Evolutionary conservation across 768 basidiomycete genomes (phyloP), one percentile per base, ranked within the genome.

Genomic region (Tubosaeta brunneosetosa): DNA sequence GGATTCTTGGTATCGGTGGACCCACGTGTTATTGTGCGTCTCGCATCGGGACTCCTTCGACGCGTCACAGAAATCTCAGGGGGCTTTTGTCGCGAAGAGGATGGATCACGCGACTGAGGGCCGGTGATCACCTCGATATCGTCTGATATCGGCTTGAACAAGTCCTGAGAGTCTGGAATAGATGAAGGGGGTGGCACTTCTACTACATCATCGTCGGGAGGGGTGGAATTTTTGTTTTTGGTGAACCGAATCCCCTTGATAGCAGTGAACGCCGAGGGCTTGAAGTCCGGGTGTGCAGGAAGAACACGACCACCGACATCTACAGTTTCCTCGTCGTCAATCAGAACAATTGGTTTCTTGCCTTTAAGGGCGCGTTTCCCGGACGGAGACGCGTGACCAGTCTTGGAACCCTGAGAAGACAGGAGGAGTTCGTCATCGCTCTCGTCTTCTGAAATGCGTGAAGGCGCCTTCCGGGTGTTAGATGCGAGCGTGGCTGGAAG

Each of bases 191-290:
- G 55, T 12, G 68, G 62, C 6, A 12, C 25, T 4, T 63, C 60
- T 22, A 25, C 11, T 1, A 26, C 6, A 13, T 29, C 8, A 9
- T 61, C 55, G 1, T 4, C 31, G 26, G 41, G 11, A 50, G 48
- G 32, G 2, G 14, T 31, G 16, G 22, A 49, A 27, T 57, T 61
- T 51, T 67, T 63, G 41, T 41, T 74, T 25, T 62, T 75, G 61
- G 61, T 77, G 74, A 77, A 54, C 67, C 73, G 57, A 22, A 70
- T 44, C 0, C 0, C 1, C 55, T 59, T 63, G 12, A 57, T 0
- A 3, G 14, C n/a, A 10, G 19, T 6, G 2, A 2, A 4, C 2
- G 60, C 51, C 3, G 62, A 59, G 0, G 61, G 67, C 42, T 50
- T 61, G 38, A 26, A 71, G 29, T 55, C 31, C 0, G 67, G 67